phyloP scores from a whole-genome alignment of 2,329 filamentous ascomycete species.

The Penicillium sp. region DNA sequence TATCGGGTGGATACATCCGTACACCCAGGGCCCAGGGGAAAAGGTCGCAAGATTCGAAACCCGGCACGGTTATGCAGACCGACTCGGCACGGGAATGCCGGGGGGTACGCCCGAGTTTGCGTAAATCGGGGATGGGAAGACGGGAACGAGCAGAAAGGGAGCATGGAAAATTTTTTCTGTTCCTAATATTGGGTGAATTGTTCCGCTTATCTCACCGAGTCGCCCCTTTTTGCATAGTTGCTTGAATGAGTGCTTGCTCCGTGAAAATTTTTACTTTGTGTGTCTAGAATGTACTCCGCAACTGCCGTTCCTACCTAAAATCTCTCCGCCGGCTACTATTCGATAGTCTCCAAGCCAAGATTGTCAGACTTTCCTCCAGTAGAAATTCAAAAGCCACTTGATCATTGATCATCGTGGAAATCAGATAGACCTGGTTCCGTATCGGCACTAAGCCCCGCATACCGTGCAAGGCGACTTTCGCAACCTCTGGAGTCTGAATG shows the following conservation, averaged over 20 bases:
- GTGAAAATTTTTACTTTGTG: slow-evolving; percentile 11
- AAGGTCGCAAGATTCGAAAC: not conserved
- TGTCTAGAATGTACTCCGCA: not conserved
- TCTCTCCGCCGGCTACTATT: not conserved
- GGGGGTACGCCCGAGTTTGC: slow-evolving; percentile 16
- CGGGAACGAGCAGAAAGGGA: slow-evolving; percentile 17
- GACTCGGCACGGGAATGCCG: slow-evolving; percentile 24
- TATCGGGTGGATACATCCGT: not conserved
- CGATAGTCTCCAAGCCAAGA: not conserved
- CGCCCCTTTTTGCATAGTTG: slow-evolving; percentile 12
- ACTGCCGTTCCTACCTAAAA: not conserved
- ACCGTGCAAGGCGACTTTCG: not conserved
- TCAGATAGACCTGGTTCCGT: slow-evolving; percentile 3
- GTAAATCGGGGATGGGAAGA: slow-evolving; percentile 18
- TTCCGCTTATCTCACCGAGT: slow-evolving; percentile 16
- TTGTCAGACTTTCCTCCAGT: slow-evolving; percentile 9
- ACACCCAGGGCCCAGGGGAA: too few relatives aligned
- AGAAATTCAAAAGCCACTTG: slow-evolving; percentile 20
- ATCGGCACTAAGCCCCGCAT: slow-evolving; percentile 25
- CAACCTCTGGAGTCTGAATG: slow-evolving; percentile 11
- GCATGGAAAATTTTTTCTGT: not conserved
- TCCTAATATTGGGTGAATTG: slow-evolving; percentile 5
- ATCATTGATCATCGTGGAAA: slow-evolving; percentile 19
- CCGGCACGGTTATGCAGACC: slow-evolving; percentile 2
- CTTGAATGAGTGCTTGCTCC: slow-evolving; percentile 19